phyloP scores from a whole-genome alignment of 2,329 filamentous ascomycete genomes.

The Aspergillus quadrilineatus region DNA sequence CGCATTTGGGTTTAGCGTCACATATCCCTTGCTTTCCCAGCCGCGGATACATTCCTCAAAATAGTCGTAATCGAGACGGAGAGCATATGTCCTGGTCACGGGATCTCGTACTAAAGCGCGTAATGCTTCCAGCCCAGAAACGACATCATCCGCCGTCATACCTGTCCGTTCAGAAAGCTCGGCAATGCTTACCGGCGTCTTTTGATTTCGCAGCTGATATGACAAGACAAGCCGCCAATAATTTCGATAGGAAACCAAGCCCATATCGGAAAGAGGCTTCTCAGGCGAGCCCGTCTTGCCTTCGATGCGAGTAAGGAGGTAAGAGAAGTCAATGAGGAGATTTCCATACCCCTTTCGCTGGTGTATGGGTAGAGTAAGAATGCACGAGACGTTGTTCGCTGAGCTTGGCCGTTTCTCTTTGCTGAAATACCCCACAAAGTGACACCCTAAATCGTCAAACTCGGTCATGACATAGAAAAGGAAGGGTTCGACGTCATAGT shows the following conservation, averaged over 20 bases:
- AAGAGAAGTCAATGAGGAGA: constrained; percentile 96
- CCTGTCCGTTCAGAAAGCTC: constrained; percentile 77
- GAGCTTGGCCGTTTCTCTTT: constrained; percentile 96
- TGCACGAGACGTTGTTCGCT: constrained; percentile 96
- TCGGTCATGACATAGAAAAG: constrained; percentile 98
- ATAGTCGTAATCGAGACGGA: constrained; percentile 81
- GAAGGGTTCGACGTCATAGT: constrained; percentile 99
- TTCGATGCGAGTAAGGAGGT: constrained; percentile 89
- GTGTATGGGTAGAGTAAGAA: constrained; percentile 91
- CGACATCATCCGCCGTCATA: constrained; percentile 93
- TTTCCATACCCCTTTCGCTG: constrained; percentile 97
- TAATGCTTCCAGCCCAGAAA: constrained; percentile 87
- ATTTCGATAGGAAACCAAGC: constrained; percentile 91
- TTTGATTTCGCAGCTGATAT: constrained; percentile 71
- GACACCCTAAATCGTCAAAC: constrained; percentile 82
- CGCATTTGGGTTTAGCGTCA: constrained; percentile 74
- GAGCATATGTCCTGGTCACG: constrained; percentile 80
- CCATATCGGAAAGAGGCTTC: constrained; percentile 97
- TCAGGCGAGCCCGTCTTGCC: constrained; percentile 93
- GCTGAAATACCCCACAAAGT: constrained; percentile 99
- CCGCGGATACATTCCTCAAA: constrained; percentile 85
- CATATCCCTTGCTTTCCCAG: constrained; percentile 85
- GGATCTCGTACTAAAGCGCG: constrained; percentile 88
- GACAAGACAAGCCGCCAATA: constrained; percentile 94
- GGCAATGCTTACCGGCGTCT: constrained; percentile 55